Base-by-base conservation (phyloP, 2,329 filamentous ascomycete species). In the Penicillium sp. region DNA sequence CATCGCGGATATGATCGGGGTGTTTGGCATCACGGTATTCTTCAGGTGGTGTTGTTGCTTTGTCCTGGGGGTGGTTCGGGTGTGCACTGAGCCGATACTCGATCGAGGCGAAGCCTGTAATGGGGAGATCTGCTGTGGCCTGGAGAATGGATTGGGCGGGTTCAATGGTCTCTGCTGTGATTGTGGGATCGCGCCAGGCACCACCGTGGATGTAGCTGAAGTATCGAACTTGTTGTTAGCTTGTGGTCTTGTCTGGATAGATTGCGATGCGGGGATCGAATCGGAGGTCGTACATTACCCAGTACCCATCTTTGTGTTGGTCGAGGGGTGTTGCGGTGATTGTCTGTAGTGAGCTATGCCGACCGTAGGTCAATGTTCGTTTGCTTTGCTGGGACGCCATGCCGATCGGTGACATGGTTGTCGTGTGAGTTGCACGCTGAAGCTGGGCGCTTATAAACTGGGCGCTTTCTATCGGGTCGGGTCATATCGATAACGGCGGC, bases 141-240 rank as follows among this genome's bases (percentile, higher is more conserved):
- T 74, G 71, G 11, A 79, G 71, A 43, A 70, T 61, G 0, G 70
- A 66, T 35, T 75, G 65, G 2, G 79, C 73, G 4, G 72, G 69
- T 8, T 71, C 61, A 61, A 82, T 77, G 1, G 71, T 70, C 7
- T 63, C 56, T 3, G 75, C 69, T 12, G 74, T 76, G 39, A 78
- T 70, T 11, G 65, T 69, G 52, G 79, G 79, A 61, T 82, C 80
- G 45, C 80, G 75, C 76, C 80, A 82, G 64, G 79, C 81, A 55
- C 80, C 80, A 45, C 80, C 80, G 64, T 82, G 80, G 59, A 82
- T 79, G 61, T 78, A 80, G 55, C 76, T 78, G 54, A 4, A 37
- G 37, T 22, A 31, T 28, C 11, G 20, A 17, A 5, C 3, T 35
- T 45, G 38, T 12, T 10, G 43, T 59, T 28, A 61, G 61, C 55